Conservation (phyloP, 495 filamentous ascomycete genomes). For the Aspergillus conjunctus region DNA sequence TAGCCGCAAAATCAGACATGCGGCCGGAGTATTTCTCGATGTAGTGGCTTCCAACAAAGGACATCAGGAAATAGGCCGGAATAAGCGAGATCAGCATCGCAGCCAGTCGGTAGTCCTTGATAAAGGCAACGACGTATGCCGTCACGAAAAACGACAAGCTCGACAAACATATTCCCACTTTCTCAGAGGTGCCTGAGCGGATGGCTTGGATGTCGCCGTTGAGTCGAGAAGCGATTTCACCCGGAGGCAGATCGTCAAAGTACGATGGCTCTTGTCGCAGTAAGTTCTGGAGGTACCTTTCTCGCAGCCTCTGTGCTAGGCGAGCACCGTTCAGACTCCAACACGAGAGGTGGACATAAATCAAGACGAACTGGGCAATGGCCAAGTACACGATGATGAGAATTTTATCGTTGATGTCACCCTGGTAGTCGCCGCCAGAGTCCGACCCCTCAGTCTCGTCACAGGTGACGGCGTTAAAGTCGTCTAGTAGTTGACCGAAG, state of each 20-base stretch:
- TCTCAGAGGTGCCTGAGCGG: constrained; percentile 65
- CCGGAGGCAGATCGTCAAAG: constrained; percentile 58
- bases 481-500: constrained; percentile 68
- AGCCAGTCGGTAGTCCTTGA: constrained; percentile 51
- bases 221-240: constrained; percentile 64
- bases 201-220: constrained; percentile 63
- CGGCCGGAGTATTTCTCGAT: constrained; percentile 59
- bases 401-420: constrained; percentile 57
- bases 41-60: constrained; percentile 59
- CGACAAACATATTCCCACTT: constrained; percentile 62
- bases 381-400: constrained; percentile 63
- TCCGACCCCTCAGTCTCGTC: constrained; percentile 20
- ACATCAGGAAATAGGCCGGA: constrained; percentile 68
- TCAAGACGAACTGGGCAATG: constrained; percentile 61
- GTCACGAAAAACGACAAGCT: constrained; percentile 63
- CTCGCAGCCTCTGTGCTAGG: constrained; percentile 62
- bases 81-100: constrained; percentile 56
- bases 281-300: constrained; percentile 57
- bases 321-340: constrained; percentile 65
- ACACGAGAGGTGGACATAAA: constrained; percentile 55
- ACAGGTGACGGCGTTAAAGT: constrained; percentile 64
- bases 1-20: constrained; percentile 53
- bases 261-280: constrained; percentile 63
- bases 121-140: constrained; percentile 65
- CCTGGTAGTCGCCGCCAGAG: constrained; percentile 35